Conservation (phyloP, 768 basidiomycete species). For the Auriscalpium microsporum region DNA sequence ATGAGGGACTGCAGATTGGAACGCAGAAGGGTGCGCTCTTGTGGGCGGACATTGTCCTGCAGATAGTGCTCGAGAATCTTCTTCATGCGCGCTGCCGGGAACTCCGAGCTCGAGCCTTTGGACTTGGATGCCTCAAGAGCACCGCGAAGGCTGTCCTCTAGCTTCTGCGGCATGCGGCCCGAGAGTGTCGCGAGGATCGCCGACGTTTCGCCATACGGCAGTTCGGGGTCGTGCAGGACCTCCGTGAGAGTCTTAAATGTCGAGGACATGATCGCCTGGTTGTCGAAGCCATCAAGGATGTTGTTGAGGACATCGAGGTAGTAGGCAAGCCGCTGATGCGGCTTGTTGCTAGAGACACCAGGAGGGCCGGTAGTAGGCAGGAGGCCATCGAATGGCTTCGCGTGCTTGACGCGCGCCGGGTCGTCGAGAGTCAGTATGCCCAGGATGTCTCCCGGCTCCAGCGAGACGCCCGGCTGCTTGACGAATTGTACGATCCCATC, state of each 20-base stretch:
- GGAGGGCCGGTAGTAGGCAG: constrained; percentile 84
- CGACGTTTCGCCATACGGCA: constrained; percentile 80
- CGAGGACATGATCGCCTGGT: constrained; percentile 80
- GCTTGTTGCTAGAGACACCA: constrained; percentile 78
- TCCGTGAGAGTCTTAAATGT: constrained; percentile 83
- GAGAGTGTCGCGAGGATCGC: constrained; percentile 83
- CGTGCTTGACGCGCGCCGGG: constrained; percentile 92
- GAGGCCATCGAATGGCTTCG: constrained; percentile 95
- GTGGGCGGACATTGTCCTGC: constrained; percentile 68
- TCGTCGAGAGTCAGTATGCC: constrained; percentile 96
- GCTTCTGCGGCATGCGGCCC: constrained; percentile 86
- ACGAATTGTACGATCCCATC: constrained; percentile 92
- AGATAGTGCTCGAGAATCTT: constrained; percentile 81
- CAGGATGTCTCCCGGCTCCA: constrained; percentile 94
- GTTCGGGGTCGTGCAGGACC: constrained; percentile 74
- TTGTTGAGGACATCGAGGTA: constrained; percentile 75
- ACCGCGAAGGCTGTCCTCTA: constrained; percentile 79
- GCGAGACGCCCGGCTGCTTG: constrained; percentile 95
- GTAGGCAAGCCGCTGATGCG: constrained; percentile 75
- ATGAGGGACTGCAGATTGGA: constrained; percentile 60
- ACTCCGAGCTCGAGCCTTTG: constrained; percentile 72
- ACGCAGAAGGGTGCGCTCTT: constrained; percentile 77
- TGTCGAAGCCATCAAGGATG: constrained; percentile 95
- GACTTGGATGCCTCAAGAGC: constrained; percentile 68
- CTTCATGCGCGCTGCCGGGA: constrained; percentile 82